Evolutionary conservation across 1,284 basidiomycete genomes (phyloP), one percentile per base, ranked within the genome.

Genomic region (Ganoderma multipileum): DNA sequence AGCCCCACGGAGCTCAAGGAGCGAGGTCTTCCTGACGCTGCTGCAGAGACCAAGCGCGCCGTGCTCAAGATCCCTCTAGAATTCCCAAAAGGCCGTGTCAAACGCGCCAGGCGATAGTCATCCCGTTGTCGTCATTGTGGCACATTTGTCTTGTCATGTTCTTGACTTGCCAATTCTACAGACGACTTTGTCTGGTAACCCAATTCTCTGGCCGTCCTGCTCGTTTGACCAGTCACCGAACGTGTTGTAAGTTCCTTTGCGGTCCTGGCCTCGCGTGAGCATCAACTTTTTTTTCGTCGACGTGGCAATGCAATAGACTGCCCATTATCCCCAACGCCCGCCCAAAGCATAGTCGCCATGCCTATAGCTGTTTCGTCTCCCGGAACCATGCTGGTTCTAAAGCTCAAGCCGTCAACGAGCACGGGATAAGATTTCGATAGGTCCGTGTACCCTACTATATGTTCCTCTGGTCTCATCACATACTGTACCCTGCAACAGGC

Each of bases 11-110:
- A 96, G 71, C 85, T 93, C 23, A 89, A 89, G 71, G 83, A 85
- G 69, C 82, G 92, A 52, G 92, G 93, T 8, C 77, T 93, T 16
- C 85, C 90, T 0, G 88, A 91, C 65, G 83, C 80, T 60, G 87
- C 87, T 0, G 86, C 83, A 38, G 83, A 85, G 52, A 84, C 82
- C 50, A 93, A 91, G 75, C 85, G 90, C 66, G 95, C 94, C 0
- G 82, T 91, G 0, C 83, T 97, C 63, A 88, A 83, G 64, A 86
- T 89, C 1, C 95, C 95, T 2, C 83, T 96, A 7, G 85, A 87
- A 71, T 97, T 96, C 81, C 95, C 95, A 0, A 92, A 92, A 76
- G 81, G 83, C 26, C 80, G 83, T 61, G 75, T 79, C 63, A 85
- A 81, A 76, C 83, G 83, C 39, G 72, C 71, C 5, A 68, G 75